phyloP scores from a whole-genome alignment of 2,329 filamentous ascomycete genomes.

The Coniella lustricola region DNA sequence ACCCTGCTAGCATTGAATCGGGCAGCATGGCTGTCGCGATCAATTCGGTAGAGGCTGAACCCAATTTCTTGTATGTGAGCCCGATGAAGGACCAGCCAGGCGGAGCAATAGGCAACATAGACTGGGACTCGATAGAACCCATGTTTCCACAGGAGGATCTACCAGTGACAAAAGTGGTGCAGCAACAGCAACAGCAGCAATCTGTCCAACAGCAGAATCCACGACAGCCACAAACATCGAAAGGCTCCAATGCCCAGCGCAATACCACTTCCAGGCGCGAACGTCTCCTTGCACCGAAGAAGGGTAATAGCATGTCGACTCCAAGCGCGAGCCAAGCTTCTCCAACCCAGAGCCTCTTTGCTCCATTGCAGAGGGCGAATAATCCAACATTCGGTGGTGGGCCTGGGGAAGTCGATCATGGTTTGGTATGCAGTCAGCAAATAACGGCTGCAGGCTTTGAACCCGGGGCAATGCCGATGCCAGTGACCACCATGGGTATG shows the following conservation, averaged over 20 bases:
- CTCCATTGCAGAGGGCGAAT: slow-evolving; percentile 38
- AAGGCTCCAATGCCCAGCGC: slow-evolving; percentile 18
- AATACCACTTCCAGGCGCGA: slow-evolving; percentile 33
- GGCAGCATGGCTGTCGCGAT: slow-evolving; percentile 11
- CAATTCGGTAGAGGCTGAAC: slow-evolving; percentile 40
- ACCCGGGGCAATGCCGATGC: slow-evolving; percentile 8
- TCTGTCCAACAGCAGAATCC: slow-evolving; percentile 16
- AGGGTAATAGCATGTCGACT: slow-evolving; percentile 25
- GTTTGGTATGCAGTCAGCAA: slow-evolving; percentile 45
- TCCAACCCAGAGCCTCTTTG: slow-evolving; percentile 23
- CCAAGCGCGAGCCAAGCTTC: slow-evolving; percentile 25
- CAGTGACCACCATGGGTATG: neutral
- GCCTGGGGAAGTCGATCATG: slow-evolving; percentile 50
- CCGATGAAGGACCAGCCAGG: slow-evolving; percentile 27
- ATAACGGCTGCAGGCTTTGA: slow-evolving; percentile 43
- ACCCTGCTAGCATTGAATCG: slow-evolving; percentile 44
- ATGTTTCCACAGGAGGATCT: slow-evolving; percentile 44
- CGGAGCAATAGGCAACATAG: slow-evolving; percentile 44
- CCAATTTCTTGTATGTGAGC: slow-evolving; percentile 36
- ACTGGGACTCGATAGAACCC: slow-evolving; percentile 50
- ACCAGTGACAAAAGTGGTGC: slow-evolving; percentile 28
- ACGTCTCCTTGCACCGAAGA: slow-evolving; percentile 44
- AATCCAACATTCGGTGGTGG: slow-evolving; percentile 40
- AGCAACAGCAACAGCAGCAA: slow-evolving; percentile 21
- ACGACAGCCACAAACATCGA: slow-evolving; percentile 14